Evolutionary conservation across 805 yeast species (phyloP).

Genomic region (Wickerhamiella siamensis): DNA sequence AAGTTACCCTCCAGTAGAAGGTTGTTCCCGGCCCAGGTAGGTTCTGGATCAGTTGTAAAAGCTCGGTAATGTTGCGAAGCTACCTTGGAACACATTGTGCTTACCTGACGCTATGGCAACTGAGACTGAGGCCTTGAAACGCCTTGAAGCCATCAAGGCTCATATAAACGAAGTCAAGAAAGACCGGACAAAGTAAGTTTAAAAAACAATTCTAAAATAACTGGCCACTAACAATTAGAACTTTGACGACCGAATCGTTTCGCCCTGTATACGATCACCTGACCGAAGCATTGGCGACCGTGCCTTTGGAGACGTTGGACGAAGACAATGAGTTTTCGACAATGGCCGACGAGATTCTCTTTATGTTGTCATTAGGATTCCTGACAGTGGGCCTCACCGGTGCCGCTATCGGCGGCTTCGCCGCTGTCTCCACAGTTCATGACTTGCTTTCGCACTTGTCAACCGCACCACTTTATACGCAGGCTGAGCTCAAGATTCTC

Average conservation of each 20-base stretch:
- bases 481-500: slow-evolving; percentile 70
- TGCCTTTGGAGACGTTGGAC: slow-evolving; percentile 6
- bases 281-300: slow-evolving; percentile 9
- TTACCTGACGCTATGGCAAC: neutral
- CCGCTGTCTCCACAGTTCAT: slow-evolving; percentile 74
- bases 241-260: slow-evolving; percentile 2
- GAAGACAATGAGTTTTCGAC: slow-evolving; percentile 1
- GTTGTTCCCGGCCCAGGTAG: too few relatives aligned
- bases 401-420: slow-evolving; percentile 88
- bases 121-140: neutral
- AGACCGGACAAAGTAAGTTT: slow-evolving; percentile 14
- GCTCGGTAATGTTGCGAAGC: too few relatives aligned
- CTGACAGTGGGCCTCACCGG: slow-evolving; percentile 84
- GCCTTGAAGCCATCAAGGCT: neutral
- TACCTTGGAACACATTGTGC: neutral
- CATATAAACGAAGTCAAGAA: slow-evolving; percentile 9
- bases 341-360: slow-evolving; percentile 9
- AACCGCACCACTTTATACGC: slow-evolving; percentile 70
- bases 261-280: slow-evolving; percentile 11
- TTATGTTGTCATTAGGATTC: slow-evolving; percentile 69
- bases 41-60: too few relatives aligned
- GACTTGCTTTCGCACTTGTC: slow-evolving; percentile 68
- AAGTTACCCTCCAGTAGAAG: too few relatives aligned
- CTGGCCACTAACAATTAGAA: neutral
- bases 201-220: neutral